These are phyloP conservation scores for Platanus orientalis DNA, from an alignment of 164 flowering plant genomes.

Conservation along the genomic window DNA sequence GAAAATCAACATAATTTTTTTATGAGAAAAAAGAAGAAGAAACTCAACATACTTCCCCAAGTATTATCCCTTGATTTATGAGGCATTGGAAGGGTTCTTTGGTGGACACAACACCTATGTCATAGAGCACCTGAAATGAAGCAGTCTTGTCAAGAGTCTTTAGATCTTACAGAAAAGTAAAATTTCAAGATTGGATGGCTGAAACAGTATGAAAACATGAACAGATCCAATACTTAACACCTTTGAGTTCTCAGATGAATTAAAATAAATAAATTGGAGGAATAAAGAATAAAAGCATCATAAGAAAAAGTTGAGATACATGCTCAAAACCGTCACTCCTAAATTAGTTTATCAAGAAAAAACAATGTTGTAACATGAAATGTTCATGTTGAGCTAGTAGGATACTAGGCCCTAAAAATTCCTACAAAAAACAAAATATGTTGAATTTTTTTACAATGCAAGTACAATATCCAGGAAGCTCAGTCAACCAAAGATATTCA, in stretches of 20 bases:
- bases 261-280: neutral
- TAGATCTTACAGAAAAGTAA: neutral
- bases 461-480: no score
- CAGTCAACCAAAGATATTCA: no score
- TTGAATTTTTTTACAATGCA: neutral
- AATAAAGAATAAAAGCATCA: neutral
- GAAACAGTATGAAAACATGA: neutral
- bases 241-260: neutral
- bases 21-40: no score
- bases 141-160: neutral
- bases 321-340: neutral
- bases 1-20: constrained; percentile 44
- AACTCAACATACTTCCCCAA: constrained; percentile 77
- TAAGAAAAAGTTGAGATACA: neutral
- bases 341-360: neutral
- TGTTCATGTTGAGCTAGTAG: neutral
- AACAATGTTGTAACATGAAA: neutral
- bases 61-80: constrained; percentile 95
- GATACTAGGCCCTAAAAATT: neutral
- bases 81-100: constrained; percentile 98
- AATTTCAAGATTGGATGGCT: neutral
- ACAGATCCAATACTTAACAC: neutral
- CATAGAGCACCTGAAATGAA: constrained; percentile 81
- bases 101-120: constrained; percentile 88
- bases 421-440: neutral